Conservation (phyloP, 331 rosid species). For the Quercus tomentella region DNA sequence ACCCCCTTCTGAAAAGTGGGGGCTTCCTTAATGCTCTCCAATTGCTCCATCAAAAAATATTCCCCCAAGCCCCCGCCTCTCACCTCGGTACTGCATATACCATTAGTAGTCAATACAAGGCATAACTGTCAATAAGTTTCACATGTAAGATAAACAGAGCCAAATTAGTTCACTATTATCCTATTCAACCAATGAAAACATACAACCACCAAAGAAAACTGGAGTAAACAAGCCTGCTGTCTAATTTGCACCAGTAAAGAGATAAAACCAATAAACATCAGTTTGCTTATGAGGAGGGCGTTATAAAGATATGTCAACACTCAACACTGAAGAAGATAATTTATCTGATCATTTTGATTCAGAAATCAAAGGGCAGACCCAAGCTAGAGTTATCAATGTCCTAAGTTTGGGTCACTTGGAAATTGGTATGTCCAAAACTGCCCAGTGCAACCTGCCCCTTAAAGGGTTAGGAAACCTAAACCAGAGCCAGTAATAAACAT, state of each 20-base stretch:
- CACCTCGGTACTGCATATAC: conserved; percentile 70
- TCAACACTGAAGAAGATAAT: background rate
- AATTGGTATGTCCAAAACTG: background rate
- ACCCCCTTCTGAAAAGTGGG: no score
- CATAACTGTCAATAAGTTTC: background rate
- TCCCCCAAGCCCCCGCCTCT: conserved; percentile 95
- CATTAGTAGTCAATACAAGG: conserved; percentile 14
- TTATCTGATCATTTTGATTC: background rate
- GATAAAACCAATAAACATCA: background rate
- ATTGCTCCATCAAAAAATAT: conserved; percentile 66
- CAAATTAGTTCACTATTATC: background rate
- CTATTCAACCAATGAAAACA: background rate
- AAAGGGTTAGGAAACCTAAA: background rate
- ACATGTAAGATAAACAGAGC: background rate
- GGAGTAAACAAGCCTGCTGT: background rate
- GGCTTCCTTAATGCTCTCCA: no score
- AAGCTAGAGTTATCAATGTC: background rate
- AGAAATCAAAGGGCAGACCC: background rate
- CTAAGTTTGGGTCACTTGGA: background rate
- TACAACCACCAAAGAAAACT: background rate
- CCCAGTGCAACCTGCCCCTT: background rate
- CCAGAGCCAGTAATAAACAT: background rate
- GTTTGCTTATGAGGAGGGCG: background rate
- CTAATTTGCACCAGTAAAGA: background rate
- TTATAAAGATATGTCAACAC: background rate